phyloP scores from a whole-genome alignment of 2,329 filamentous ascomycete species.

The Colletotrichum sojae region DNA sequence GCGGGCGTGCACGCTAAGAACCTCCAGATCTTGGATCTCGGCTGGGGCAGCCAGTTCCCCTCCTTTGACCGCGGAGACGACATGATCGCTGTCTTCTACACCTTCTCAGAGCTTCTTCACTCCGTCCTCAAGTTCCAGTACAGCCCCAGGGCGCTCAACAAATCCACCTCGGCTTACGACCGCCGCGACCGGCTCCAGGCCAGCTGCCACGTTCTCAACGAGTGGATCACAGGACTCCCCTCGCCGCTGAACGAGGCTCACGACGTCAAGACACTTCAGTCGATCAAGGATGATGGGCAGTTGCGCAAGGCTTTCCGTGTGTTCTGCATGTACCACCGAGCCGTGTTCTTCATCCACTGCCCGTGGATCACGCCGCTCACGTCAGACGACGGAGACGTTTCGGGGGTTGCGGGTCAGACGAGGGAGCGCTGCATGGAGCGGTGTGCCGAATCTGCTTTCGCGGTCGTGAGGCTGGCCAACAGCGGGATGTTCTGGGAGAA shows the following conservation, averaged over 20 bases:
- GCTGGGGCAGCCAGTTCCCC: conserved; percentile 22
- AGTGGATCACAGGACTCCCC: conserved; percentile 23
- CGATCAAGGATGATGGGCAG: conserved; percentile 16
- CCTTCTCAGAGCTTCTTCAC: conserved; percentile 31
- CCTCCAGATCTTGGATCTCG: conserved; percentile 25
- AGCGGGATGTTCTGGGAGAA: conserved; percentile 29
- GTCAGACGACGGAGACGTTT: conserved; percentile 2
- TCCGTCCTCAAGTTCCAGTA: conserved; percentile 32
- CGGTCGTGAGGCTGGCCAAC: conserved; percentile 30
- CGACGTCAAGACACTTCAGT: conserved; percentile 18
- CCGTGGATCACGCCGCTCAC: conserved; percentile 22
- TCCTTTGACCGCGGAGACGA: conserved; percentile 29
- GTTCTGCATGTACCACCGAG: conserved; percentile 36
- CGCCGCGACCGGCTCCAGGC: conserved; percentile 27
- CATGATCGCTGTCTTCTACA: conserved; percentile 30
- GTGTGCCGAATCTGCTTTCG: conserved; percentile 30
- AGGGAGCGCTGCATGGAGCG: conserved; percentile 24
- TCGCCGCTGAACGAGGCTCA: conserved; percentile 23
- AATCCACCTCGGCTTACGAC: conserved; percentile 13
- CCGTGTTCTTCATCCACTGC: conserved; percentile 28
- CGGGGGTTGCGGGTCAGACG: conserved; percentile 9
- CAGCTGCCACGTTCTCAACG: conserved; percentile 28
- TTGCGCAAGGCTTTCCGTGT: conserved; percentile 25
- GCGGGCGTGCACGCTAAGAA: accelerated
- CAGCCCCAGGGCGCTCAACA: conserved; percentile 25